Base-by-base conservation (phyloP, 176 grass and related monocot genomes). In the Aechmea fasciata region DNA sequence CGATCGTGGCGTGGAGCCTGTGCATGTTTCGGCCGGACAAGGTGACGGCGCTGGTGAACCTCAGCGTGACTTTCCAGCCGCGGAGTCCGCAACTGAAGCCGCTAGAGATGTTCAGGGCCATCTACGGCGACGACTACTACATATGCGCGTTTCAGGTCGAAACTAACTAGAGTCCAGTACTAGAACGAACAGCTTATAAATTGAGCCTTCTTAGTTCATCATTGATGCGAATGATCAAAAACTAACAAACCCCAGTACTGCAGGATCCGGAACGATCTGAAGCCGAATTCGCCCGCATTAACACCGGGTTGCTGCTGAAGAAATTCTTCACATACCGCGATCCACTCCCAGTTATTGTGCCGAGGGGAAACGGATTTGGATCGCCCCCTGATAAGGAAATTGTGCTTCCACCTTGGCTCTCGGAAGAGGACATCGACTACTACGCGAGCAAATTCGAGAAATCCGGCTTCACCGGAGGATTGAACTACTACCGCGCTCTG, bases 121-220 rank as follows among this genome's bases (percentile, higher is more conserved):
- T 72, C 66, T 85, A 68, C 48, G 77, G 83, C 23, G 78, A 81
- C 47, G 77, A 81, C 62, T 68, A 85, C 47, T 85, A 85, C 41
- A 52, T 81, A 29, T 85, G 83, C 68, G 73, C 77, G 14, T 85
- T 85, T 23, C 83, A 85, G 77, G 83, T 85, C 54, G n/a, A n/a
- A n/a, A n/a, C n/a, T n/a, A n/a, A n/a, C n/a, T n/a, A n/a, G n/a
- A n/a, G n/a, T n/a, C n/a, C n/a, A n/a, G n/a, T n/a, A n/a, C n/a
- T n/a, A n/a, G n/a, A n/a, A n/a, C n/a, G n/a, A n/a, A n/a, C 33
- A 41, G 33, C 33, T 41, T 41, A 41, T 41, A 41, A 41, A 41
- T 41, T 41, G 33, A 6, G 33, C 33, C 33, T 41, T 41, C 0
- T 7, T 41, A 41, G 7, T 41, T 41, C 33, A 41, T 41, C 33